Evolutionary conservation across 2,329 filamentous ascomycete genomes (phyloP).

Genomic region (Shiraia bambusicola): DNA sequence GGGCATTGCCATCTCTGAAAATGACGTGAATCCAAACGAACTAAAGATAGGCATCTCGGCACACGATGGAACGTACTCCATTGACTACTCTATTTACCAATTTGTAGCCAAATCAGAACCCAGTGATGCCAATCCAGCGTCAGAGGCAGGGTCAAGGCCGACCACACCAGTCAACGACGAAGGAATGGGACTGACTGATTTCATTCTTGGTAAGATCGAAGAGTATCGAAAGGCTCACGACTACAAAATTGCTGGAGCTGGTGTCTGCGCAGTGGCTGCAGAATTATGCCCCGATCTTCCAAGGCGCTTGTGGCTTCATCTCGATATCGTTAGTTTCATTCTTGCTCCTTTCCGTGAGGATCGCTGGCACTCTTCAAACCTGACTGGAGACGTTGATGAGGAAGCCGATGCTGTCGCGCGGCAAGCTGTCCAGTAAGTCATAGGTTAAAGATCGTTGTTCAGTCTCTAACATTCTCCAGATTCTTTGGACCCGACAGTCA

Average conservation of each 20-base stretch:
- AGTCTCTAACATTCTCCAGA: constrained; percentile 4
- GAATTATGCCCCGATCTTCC: constrained; percentile 65
- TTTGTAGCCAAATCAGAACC: not conserved
- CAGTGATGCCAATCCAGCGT: constrained; percentile 4
- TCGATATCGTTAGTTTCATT: constrained; percentile 74
- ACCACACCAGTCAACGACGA: constrained; percentile 16
- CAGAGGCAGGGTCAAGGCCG: constrained; percentile 9
- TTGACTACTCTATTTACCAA: constrained; percentile 60
- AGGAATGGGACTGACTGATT: constrained; percentile 52
- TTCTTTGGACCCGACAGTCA: constrained; percentile 71
- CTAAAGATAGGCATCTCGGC: constrained; percentile 60
- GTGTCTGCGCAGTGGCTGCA: constrained; percentile 63
- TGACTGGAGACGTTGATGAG: constrained; percentile 60
- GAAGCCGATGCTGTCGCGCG: constrained; percentile 79
- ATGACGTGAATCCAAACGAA: constrained; percentile 48
- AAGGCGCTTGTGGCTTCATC: constrained; percentile 71
- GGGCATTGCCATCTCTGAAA: constrained; percentile 61
- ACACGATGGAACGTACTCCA: constrained; percentile 72
- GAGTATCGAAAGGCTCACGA: constrained; percentile 65
- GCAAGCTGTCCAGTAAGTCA: constrained; percentile 55
- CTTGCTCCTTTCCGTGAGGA: constrained; percentile 43
- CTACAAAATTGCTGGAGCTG: constrained; percentile 73
- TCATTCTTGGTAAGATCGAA: constrained; percentile 59
- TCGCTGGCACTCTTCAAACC: not conserved
- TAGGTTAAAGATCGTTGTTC: not conserved